These are phyloP conservation scores for Coemansia sp. DNA, from an alignment of 192 early-diverging fungal species.

Conservation along the genomic window DNA sequence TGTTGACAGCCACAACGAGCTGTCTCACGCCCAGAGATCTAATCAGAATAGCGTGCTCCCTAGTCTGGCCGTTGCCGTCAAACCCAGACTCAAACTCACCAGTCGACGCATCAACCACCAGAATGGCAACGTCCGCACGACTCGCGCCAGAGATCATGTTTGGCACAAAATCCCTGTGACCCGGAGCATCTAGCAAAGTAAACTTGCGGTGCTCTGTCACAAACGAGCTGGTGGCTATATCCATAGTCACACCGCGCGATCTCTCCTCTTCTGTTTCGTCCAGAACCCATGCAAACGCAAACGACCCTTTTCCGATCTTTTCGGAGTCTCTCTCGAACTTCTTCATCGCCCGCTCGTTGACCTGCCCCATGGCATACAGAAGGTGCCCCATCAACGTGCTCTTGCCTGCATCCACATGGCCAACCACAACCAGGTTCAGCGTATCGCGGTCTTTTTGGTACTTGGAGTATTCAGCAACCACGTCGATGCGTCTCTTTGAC, in stretches of 20 bases:
- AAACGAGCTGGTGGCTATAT: conserved; percentile 89
- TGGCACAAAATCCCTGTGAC: conserved; percentile 98
- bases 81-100: conserved; percentile 98
- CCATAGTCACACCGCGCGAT: conserved; percentile 91
- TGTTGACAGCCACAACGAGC: conserved; percentile 93
- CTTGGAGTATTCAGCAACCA: conserved; percentile 42
- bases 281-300: conserved; percentile 97
- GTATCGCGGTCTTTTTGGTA: conserved; percentile 58
- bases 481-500: conserved; percentile 33
- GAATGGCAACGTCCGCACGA: conserved; percentile 90
- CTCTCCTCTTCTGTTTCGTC: conserved; percentile 95
- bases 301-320: conserved; percentile 92
- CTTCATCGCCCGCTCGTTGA: conserved; percentile 80
- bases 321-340: conserved; percentile 90
- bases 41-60: conserved; percentile 92
- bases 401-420: conserved; percentile 98
- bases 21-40: conserved; percentile 90
- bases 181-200: conserved; percentile 93
- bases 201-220: conserved; percentile 75
- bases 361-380: conserved; percentile 84
- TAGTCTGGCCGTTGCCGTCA: conserved; percentile 90
- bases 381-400: conserved; percentile 96
- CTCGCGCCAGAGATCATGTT: conserved; percentile 96
- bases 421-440: conserved; percentile 87
- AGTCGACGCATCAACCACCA: conserved; percentile 85